phyloP scores from a whole-genome alignment of 2,329 filamentous ascomycete species.

The Sodiomyces alkalinus region DNA sequence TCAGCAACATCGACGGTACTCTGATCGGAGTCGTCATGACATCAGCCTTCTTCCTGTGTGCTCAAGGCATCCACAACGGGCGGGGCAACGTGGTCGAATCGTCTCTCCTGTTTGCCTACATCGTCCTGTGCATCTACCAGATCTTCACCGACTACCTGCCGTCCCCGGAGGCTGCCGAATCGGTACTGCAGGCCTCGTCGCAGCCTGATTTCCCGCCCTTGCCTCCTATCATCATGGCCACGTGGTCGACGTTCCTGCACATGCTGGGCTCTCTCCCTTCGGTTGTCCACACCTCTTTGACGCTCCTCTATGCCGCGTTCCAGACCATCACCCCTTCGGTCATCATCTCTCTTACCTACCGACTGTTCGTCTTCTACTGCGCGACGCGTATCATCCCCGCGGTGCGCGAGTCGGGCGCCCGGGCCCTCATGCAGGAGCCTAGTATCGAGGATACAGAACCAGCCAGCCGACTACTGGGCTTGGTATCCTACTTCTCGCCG shows the following conservation, averaged over 20 bases:
- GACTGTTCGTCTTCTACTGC: conserved; percentile 88
- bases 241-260: conserved; percentile 81
- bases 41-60: conserved; percentile 80
- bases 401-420: conserved; percentile 71
- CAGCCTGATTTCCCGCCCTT: conserved; percentile 92
- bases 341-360: conserved; percentile 86
- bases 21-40: conserved; percentile 88
- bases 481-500: conserved; percentile 87
- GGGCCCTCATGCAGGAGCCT: conserved; percentile 70
- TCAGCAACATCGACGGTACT: conserved; percentile 81
- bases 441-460: conserved; percentile 74
- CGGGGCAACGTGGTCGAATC: conserved; percentile 92
- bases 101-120: conserved; percentile 87
- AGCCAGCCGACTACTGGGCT: conserved; percentile 63
- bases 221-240: conserved; percentile 95
- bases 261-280: conserved; percentile 70
- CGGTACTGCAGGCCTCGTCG: conserved; percentile 30
- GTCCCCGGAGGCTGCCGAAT: conserved; percentile 43
- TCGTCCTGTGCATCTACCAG: conserved; percentile 97
- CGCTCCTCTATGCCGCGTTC: conserved; percentile 79
- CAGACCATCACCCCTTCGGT: conserved; percentile 93
- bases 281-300: conserved; percentile 69
- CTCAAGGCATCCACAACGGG: conserved; percentile 80
- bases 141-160: conserved; percentile 98
- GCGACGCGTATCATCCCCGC: conserved; percentile 93